Evolutionary conservation across 2,329 filamentous ascomycete species (phyloP), one percentile per base, ranked within the genome.

Genomic region (Exserohilum turcica): DNA sequence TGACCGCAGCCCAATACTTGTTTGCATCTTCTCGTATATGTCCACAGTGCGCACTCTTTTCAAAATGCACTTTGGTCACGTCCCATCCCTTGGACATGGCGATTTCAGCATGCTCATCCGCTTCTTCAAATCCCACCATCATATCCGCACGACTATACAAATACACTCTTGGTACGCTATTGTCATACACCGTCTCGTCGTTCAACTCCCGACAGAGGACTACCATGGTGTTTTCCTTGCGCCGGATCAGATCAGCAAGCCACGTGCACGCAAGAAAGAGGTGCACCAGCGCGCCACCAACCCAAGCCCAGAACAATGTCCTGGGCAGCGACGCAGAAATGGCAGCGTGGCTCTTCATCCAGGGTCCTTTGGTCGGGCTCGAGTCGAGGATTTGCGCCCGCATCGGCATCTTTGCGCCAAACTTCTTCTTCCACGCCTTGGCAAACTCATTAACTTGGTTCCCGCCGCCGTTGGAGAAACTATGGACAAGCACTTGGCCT

Each of bases 11-110:
- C 86, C 85, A 88, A 64, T 88, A 89, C 66, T 80, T 76, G 28
- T 77, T 77, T 1, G 81, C 79, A 49, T 85, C 79, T 68, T 79
- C 72, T 15, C 81, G 76, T 74, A 88, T 81, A 64, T 88, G 84
- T 1, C 82, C 84, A 15, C 86, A 85, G 68, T 89, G 86, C 1
- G 79, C 74, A 43, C 81, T 85, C 3, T 79, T 81, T 43, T 84
- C 78, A 56, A 88, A 88, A 27, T 80, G 63, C 52, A 83, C 80
- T 16, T 77, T 73, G 1, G 77, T 73, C 1, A 81, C 79, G 18
- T 67, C 64, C 58, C 81, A 86, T 0, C 85, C 85, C 47, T 75
- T 74, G 10, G 66, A 62, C 53, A 66, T 74, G 1, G 83, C 79
- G 31, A 78, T 69, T 2, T 78, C 78, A 0, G 79, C 81, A 60